Conservation (phyloP, 805 yeast genomes). For the Myxozyma mucilagina region DNA sequence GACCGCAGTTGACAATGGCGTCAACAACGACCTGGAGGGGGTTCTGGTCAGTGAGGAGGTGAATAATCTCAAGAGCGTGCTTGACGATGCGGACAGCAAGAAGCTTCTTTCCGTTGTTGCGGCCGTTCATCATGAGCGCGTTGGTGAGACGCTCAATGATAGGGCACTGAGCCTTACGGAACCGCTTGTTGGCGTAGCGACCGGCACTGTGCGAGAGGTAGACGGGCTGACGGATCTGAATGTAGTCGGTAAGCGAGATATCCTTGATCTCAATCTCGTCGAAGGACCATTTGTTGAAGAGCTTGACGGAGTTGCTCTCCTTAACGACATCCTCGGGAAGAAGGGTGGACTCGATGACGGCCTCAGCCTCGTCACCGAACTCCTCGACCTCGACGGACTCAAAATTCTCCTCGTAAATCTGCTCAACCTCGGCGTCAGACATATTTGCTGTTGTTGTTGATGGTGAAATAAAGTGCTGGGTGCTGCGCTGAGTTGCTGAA, state of each 20-base stretch:
- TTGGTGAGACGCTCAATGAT: slow-evolving; percentile 98
- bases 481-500: slow-evolving; percentile 3
- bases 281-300: slow-evolving; percentile 99
- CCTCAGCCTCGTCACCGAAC: slow-evolving; percentile 10
- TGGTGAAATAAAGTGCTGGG: slow-evolving; percentile 7
- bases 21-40: slow-evolving; percentile 99
- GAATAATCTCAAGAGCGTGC: slow-evolving; percentile 97
- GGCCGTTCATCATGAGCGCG: slow-evolving; percentile 99
- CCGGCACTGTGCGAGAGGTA: slow-evolving; percentile 99
- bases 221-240: slow-evolving; percentile 96
- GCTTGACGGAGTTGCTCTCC: slow-evolving; percentile 94
- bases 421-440: slow-evolving; percentile 27
- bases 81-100: slow-evolving; percentile 99
- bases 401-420: slow-evolving; percentile 20
- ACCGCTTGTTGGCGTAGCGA: slow-evolving; percentile 98
- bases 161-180: slow-evolving; percentile 99
- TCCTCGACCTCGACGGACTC: slow-evolving; percentile 22
- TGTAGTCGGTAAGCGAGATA: slow-evolving; percentile 96
- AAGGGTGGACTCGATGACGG: slow-evolving; percentile 58
- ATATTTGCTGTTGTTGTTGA: slow-evolving; percentile 8
- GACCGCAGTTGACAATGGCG: slow-evolving; percentile 99
- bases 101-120: slow-evolving; percentile 99
- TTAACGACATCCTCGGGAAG: slow-evolving; percentile 96
- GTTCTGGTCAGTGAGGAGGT: slow-evolving; percentile 97
- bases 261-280: slow-evolving; percentile 98